Evolutionary conservation across 345 rosid genomes (phyloP).

Genomic region (Melaleuca alternifolia): DNA sequence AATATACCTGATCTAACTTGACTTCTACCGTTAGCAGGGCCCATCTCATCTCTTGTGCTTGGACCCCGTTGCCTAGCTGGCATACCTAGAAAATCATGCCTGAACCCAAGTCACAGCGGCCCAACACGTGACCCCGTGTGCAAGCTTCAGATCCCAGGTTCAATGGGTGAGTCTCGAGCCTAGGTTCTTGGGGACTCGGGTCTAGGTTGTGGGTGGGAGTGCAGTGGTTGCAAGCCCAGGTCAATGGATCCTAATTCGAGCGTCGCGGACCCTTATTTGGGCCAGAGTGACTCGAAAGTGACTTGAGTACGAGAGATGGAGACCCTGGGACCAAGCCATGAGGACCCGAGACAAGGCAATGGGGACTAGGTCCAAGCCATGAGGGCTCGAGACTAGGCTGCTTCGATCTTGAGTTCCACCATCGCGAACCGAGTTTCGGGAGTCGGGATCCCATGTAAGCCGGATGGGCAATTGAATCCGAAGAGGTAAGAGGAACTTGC

Average conservation of each 20-base stretch:
- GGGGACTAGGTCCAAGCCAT: not conserved
- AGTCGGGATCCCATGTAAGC: not conserved
- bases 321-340: not conserved
- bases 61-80: not conserved
- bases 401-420: not conserved
- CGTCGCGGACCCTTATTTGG: not conserved
- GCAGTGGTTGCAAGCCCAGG: not conserved
- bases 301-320: not conserved
- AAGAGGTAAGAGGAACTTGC: not conserved
- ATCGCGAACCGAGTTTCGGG: not conserved
- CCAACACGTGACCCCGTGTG: not conserved
- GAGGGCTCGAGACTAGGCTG: not conserved
- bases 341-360: not conserved
- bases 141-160: not conserved
- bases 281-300: accelerated
- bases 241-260: not conserved
- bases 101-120: not conserved
- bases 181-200: not conserved
- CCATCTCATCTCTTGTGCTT: not conserved
- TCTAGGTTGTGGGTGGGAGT: not conserved
- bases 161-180: not conserved
- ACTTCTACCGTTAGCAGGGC: not conserved
- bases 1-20: not conserved
- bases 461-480: not conserved
- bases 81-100: not conserved